These are phyloP conservation scores for Amyloporia xantha DNA, from an alignment of 768 basidiomycete species.

Conservation along the genomic window DNA sequence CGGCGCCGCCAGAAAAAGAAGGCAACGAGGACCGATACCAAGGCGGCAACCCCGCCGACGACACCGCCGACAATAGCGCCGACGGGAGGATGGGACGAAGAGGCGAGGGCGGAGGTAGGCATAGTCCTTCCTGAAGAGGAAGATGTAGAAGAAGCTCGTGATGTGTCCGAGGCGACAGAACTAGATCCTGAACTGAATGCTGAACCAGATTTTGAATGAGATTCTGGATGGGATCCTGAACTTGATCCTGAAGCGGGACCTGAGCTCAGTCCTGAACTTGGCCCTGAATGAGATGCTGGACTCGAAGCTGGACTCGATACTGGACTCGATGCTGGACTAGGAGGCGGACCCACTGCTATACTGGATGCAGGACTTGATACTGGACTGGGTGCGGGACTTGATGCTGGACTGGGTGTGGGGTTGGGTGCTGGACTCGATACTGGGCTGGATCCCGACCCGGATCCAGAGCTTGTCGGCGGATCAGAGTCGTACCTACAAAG, in stretches of 20 bases:
- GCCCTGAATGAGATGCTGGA: no score
- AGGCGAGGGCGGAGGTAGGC: background rate
- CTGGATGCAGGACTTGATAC: background rate
- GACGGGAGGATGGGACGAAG: background rate
- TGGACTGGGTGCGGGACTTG: background rate
- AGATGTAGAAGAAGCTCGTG: background rate
- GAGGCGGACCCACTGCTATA: background rate
- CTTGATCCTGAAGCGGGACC: background rate
- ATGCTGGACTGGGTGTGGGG: background rate
- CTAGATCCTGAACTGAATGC: background rate
- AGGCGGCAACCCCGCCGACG: constrained; percentile 2
- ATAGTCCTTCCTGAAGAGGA: background rate
- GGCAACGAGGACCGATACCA: constrained; percentile 1
- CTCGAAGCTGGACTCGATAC: no score
- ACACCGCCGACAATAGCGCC: constrained; percentile 8
- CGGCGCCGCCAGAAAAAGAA: background rate
- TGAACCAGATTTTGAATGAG: background rate
- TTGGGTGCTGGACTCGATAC: background rate
- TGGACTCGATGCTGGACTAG: no score
- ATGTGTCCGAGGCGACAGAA: background rate
- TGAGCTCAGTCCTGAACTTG: no score
- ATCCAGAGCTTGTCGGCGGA: background rate
- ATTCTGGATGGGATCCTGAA: background rate
- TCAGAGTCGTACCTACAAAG: background rate
- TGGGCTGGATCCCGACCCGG: background rate